Conservation (phyloP, 1,284 basidiomycete genomes). For the Dichomitus squalens region DNA sequence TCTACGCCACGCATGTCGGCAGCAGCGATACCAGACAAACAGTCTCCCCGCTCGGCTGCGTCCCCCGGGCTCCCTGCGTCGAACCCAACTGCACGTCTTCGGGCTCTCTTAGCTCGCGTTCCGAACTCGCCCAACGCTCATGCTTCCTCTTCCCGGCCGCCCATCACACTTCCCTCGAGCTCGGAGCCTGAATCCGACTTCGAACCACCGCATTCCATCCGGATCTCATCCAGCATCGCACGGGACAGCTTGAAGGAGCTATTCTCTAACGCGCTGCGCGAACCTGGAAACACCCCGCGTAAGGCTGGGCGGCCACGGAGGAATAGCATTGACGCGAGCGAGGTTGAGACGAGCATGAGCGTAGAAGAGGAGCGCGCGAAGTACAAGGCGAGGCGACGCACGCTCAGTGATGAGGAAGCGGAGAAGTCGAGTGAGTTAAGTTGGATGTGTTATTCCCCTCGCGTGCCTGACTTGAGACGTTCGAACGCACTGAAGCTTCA, state of each 20-base stretch:
- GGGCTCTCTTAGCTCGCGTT: constrained; percentile 53
- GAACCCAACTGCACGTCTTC: constrained; percentile 55
- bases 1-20: constrained; percentile 50
- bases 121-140: constrained; percentile 32
- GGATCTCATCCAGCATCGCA: constrained; percentile 49
- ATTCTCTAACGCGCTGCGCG: constrained; percentile 62
- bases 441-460: not conserved
- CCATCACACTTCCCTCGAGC: constrained; percentile 36
- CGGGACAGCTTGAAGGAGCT: constrained; percentile 62
- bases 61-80: constrained; percentile 33
- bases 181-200: constrained; percentile 67
- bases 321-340: constrained; percentile 64
- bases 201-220: constrained; percentile 46
- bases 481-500: constrained; percentile 19
- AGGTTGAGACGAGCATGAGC: constrained; percentile 58
- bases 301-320: constrained; percentile 43
- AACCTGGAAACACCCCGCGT: constrained; percentile 63
- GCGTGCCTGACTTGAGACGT: constrained; percentile 2
- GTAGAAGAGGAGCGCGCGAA: constrained; percentile 45
- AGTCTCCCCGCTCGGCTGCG: constrained; percentile 24
- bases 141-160: constrained; percentile 33
- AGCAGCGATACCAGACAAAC: constrained; percentile 28
- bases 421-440: constrained; percentile 55
- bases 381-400: constrained; percentile 55
- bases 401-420: constrained; percentile 69